phyloP scores from a whole-genome alignment of 2,329 filamentous ascomycete genomes.

The Penicillium sp. region DNA sequence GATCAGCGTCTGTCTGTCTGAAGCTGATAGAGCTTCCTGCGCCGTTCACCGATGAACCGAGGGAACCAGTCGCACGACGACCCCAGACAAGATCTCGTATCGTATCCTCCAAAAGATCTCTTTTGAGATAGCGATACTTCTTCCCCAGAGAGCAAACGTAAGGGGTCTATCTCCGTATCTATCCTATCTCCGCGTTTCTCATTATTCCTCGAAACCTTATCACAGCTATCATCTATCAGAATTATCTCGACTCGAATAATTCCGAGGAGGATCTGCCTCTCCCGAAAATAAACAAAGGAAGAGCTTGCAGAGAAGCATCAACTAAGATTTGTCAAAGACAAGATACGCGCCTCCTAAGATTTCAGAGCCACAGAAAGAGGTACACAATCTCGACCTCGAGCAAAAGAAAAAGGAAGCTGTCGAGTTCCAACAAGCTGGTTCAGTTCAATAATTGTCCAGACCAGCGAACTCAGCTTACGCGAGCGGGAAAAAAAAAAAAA shows the following conservation, averaged over 20 bases:
- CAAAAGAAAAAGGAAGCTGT: slow-evolving; percentile 3
- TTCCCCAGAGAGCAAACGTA: not conserved
- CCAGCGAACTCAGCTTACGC: not conserved
- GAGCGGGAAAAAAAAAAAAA: slow-evolving; percentile 11
- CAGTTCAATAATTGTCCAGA: not conserved
- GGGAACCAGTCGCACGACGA: not conserved
- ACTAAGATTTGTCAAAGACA: not conserved
- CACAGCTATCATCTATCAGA: slow-evolving; percentile 1
- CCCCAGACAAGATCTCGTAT: not conserved
- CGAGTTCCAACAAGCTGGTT: not conserved
- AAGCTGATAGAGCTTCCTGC: not conserved
- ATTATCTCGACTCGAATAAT: not conserved
- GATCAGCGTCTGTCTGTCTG: not conserved
- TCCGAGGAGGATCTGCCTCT: not conserved
- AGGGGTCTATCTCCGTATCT: not conserved
- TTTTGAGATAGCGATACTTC: not conserved
- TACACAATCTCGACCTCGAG: not conserved
- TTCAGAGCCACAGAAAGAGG: not conserved
- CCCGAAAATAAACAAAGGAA: not conserved
- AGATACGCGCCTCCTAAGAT: not conserved
- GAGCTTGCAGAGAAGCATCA: not conserved
- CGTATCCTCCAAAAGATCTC: not conserved
- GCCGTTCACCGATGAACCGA: not conserved
- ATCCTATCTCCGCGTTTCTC: not conserved
- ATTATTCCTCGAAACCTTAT: slow-evolving; percentile 2